These are phyloP conservation scores for Cordyceps cateniannulata DNA, from an alignment of 2,329 filamentous ascomycete genomes.

Conservation along the genomic window DNA sequence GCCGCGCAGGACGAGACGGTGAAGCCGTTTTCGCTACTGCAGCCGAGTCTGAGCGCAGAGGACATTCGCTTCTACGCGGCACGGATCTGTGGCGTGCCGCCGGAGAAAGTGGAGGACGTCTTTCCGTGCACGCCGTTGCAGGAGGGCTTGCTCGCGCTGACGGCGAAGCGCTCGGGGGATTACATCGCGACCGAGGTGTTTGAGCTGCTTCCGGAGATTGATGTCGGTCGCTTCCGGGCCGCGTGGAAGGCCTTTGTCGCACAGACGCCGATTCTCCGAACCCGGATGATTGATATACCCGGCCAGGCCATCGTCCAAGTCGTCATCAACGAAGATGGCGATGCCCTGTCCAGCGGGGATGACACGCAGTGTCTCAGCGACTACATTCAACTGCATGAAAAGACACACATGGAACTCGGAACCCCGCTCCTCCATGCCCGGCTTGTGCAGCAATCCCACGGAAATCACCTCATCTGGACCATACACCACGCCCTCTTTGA, in stretches of 20 bases:
- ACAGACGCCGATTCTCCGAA: conserved; percentile 31
- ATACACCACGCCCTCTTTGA: conserved; percentile 15
- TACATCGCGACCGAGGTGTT: conserved; percentile 19
- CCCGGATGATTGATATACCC: conserved; percentile 34
- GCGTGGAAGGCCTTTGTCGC: conserved; percentile 29
- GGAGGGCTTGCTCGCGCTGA: conserved; percentile 14
- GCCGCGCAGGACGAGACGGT: not conserved
- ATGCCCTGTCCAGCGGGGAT: conserved; percentile 14
- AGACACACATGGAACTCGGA: conserved; percentile 20
- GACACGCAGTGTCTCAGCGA: not conserved
- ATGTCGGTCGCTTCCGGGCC: conserved; percentile 19
- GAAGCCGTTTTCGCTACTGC: not conserved
- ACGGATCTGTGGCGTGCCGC: conserved; percentile 9
- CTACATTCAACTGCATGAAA: not conserved
- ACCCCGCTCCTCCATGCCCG: conserved; percentile 32
- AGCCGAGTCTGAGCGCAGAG: not conserved
- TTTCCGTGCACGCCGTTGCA: conserved; percentile 15
- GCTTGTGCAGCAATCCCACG: conserved; percentile 4
- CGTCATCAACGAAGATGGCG: conserved; percentile 28
- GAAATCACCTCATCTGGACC: conserved; percentile 9
- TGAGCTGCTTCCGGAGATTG: conserved; percentile 8
- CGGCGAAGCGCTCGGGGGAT: conserved; percentile 16
- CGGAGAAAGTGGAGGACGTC: conserved; percentile 9
- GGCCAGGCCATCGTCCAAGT: conserved; percentile 34
- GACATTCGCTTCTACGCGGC: conserved; percentile 13